Evolutionary conservation across 805 yeast species (phyloP), one percentile per base, ranked within the genome.

Genomic region (Barnettozyma californica): DNA sequence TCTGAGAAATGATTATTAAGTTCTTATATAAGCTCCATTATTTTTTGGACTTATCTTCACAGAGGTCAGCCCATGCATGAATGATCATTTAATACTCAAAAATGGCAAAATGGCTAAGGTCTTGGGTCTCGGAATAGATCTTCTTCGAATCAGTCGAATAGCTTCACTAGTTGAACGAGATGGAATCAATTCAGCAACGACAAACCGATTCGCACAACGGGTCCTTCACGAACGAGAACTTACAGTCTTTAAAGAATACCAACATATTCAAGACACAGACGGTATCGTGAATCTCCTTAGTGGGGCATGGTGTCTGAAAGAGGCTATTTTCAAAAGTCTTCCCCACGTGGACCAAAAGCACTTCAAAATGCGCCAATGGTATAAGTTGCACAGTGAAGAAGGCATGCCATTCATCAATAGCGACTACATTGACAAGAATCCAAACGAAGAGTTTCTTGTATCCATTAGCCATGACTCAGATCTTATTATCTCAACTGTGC

Each of bases 221-320:
- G 68, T 85, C 1, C 69, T 85, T 29, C 83, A 85, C 59, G 71
- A 73, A 0, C 44, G 45, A 1, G 80, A 77, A 53, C 52, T 59
- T 66, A 74, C 74, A 2, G 49, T 46, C 4, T 74, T 75, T 45
- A 44, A 52, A 4, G 27, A 53, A 20, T 44, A 56, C 11, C 52
- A 48, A 14, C 21, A 47, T 1, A 39, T 35, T 3, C 36, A 59
- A 8, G 61, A 68, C n/a, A 11, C 58, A 1, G 59, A 55, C 1
- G 52, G 57, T 9, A 61, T 69, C 37, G 62, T 68, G 9, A 60
- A 60, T 33, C 59, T 69, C 4, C 61, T 85, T 18, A 77, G 87
- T 1, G 78, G 80, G 1, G 55, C 76, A 18, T 87, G 95, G 95
- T 83, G 89, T 9, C 68, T 77, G 9, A 87, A 87, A 54, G 95